A percentile compares a stretch with the other conserved stretches of the same genome.
Evolutionary conservation across 768 basidiomycete species (phyloP).

Genomic region (Kockovaella imperatae): DNA sequence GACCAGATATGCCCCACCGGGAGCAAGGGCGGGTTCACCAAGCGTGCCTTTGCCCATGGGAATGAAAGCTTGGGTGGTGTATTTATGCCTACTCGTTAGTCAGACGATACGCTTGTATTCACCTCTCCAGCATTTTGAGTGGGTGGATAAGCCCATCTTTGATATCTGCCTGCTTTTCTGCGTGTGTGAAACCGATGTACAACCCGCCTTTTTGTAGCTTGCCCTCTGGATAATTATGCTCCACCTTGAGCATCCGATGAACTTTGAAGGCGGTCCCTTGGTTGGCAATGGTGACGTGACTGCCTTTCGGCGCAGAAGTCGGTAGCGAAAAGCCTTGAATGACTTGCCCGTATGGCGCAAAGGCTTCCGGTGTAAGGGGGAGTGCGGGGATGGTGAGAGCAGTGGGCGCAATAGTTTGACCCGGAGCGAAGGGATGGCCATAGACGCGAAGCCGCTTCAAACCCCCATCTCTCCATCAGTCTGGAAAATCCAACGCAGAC

Average conservation of each 20-base stretch:
- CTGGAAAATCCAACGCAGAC: neutral
- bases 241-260: constrained; percentile 74
- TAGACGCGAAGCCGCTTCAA: constrained; percentile 82
- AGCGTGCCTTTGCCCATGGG: constrained; percentile 47
- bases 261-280: constrained; percentile 85
- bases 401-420: constrained; percentile 1
- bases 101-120: neutral
- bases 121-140: constrained; percentile 32
- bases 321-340: constrained; percentile 75
- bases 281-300: constrained; percentile 70
- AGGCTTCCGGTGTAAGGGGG: constrained; percentile 74
- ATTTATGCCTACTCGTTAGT: constrained; percentile 19
- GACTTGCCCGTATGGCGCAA: constrained; percentile 81
- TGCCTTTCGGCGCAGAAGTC: constrained; percentile 58
- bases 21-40: constrained; percentile 47
- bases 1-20: constrained; percentile 60
- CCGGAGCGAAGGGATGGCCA: constrained; percentile 52
- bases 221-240: constrained; percentile 23
- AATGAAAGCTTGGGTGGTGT: constrained; percentile 82
- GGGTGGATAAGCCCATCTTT: constrained; percentile 18
- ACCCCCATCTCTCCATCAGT: constrained; percentile 61
- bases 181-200: constrained; percentile 17
- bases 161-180: constrained; percentile 12
- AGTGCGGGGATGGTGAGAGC: constrained; percentile 48
- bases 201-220: constrained; percentile 20